Evolutionary conservation across 2,329 filamentous ascomycete species (phyloP).

Genomic region (Trichophyton verrucosum): DNA sequence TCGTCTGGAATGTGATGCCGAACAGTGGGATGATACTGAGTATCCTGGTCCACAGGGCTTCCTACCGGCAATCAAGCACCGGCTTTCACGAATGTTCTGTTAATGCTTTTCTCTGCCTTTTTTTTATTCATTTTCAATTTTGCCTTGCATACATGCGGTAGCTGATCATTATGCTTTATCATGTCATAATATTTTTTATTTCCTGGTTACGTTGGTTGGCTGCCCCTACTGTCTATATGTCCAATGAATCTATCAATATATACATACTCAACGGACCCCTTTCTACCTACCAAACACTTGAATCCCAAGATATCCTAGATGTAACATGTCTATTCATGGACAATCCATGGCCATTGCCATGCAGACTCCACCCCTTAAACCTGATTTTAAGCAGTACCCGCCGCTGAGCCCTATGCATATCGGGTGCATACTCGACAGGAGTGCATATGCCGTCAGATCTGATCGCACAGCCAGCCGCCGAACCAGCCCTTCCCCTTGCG

Average conservation of each 20-base stretch:
- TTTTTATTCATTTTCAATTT: no score
- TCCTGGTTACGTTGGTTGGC: neutral
- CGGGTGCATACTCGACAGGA: neutral
- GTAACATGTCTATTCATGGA: neutral
- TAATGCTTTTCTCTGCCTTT: neutral
- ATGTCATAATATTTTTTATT: neutral
- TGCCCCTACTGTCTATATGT: neutral
- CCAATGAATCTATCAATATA: neutral
- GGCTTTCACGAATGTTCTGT: slow-evolving; percentile 2
- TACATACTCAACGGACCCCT: neutral
- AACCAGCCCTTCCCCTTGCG: neutral
- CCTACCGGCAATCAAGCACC: neutral
- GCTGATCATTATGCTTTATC: neutral
- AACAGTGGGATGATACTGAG: slow-evolving; percentile 5
- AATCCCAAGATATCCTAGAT: neutral
- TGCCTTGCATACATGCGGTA: neutral
- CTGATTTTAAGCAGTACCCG: neutral
- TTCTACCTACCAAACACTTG: neutral
- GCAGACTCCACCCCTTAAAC: neutral
- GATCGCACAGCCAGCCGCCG: neutral
- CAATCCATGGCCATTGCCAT: neutral
- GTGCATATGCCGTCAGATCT: neutral
- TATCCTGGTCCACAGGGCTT: neutral
- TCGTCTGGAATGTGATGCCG: slow-evolving; percentile 24
- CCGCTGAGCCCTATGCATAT: neutral